Evolutionary conservation across 2,329 filamentous ascomycete species (phyloP).

Genomic region (Sporothrix pseudoabietina): DNA sequence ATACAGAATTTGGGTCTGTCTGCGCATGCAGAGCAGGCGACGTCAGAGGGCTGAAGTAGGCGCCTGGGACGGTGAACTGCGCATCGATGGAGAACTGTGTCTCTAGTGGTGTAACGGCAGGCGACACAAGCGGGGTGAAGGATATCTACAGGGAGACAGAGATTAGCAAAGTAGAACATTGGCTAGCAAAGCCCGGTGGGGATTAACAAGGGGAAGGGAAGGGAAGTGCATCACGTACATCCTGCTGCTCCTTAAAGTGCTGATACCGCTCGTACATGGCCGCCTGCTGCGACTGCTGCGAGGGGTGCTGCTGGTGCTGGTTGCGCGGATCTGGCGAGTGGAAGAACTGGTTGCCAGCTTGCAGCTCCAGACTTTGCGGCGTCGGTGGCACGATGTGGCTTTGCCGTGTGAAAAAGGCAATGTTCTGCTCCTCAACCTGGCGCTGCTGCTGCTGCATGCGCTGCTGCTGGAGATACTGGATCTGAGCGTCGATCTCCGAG

Average conservation of each 20-base stretch:
- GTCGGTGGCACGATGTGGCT: slow-evolving; percentile 72
- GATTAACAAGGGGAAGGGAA: neutral
- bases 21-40: slow-evolving; percentile 79
- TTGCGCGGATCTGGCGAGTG: slow-evolving; percentile 55
- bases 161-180: slow-evolving; percentile 35
- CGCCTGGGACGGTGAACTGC: slow-evolving; percentile 64
- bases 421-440: slow-evolving; percentile 60
- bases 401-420: slow-evolving; percentile 56
- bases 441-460: slow-evolving; percentile 63
- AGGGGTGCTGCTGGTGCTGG: slow-evolving; percentile 55
- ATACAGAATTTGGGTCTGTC: slow-evolving; percentile 52
- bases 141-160: slow-evolving; percentile 58
- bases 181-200: too few species aligned
- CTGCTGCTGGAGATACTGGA: slow-evolving; percentile 66
- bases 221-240: slow-evolving; percentile 49
- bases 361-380: slow-evolving; percentile 78
- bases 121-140: slow-evolving; percentile 79
- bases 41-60: slow-evolving; percentile 81
- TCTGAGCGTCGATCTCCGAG: slow-evolving; percentile 65
- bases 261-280: slow-evolving; percentile 68
- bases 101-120: slow-evolving; percentile 80
- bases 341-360: slow-evolving; percentile 63
- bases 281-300: slow-evolving; percentile 48
- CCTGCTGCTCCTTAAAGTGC: slow-evolving; percentile 69
- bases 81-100: slow-evolving; percentile 64